Conservation (phyloP, 2,329 filamentous ascomycete genomes). For the Penicillium frequentans region DNA sequence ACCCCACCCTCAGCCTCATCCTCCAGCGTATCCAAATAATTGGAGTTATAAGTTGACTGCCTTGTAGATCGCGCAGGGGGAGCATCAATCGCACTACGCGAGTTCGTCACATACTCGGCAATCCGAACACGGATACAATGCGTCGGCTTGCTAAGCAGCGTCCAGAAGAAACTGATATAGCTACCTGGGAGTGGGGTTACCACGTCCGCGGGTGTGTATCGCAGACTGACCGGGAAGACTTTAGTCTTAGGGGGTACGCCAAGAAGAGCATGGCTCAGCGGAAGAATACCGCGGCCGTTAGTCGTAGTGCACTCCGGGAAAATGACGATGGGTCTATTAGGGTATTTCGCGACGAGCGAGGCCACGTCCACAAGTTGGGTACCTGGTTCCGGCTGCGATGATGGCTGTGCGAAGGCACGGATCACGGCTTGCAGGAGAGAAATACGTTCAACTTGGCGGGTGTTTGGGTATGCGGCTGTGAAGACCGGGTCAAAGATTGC, state of each 20-base stretch:
- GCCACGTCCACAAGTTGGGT: slow-evolving; percentile 61
- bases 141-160: slow-evolving; percentile 76
- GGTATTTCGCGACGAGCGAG: slow-evolving; percentile 66
- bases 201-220: slow-evolving; percentile 85
- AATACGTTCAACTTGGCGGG: slow-evolving; percentile 71
- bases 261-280: slow-evolving; percentile 75
- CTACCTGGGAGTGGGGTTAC: slow-evolving; percentile 82
- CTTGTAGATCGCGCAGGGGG: slow-evolving; percentile 19
- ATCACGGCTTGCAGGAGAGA: slow-evolving; percentile 74
- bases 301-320: slow-evolving; percentile 95
- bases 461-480: slow-evolving; percentile 76
- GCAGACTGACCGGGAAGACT: slow-evolving; percentile 87
- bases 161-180: slow-evolving; percentile 78
- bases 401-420: slow-evolving; percentile 66
- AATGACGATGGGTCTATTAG: slow-evolving; percentile 74
- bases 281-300: slow-evolving; percentile 86
- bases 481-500: slow-evolving; percentile 97
- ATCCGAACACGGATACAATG: slow-evolving; percentile 91
- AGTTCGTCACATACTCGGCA: slow-evolving; percentile 64
- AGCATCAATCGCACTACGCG: slow-evolving; percentile 26
- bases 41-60: slow-evolving; percentile 43
- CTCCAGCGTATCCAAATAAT: slow-evolving; percentile 49
- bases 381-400: slow-evolving; percentile 46
- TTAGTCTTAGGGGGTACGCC: slow-evolving; percentile 65
- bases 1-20: slow-evolving; percentile 38